Evolutionary conservation across 1,284 basidiomycete species (phyloP), one percentile per base, ranked within the genome.

Genomic region (Vanrija sp.): DNA sequence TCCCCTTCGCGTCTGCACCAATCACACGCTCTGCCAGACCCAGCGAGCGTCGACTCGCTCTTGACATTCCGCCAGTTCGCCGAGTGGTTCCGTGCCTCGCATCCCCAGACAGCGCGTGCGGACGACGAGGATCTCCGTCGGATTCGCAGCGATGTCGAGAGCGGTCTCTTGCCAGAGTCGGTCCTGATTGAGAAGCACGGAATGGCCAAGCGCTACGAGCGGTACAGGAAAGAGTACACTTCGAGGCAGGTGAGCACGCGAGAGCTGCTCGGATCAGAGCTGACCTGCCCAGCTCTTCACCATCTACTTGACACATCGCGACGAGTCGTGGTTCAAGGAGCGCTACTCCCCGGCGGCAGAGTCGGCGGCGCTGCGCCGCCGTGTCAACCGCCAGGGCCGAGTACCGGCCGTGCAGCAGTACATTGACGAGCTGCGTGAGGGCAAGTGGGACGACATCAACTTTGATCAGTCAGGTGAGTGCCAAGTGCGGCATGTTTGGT

Each of bases 301-400:
- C 55, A 87, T 95, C 81, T 94, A 90, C 81, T 86, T 94, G 45
- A 88, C 90, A 72, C 91, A 94, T 78, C 84, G 86, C 75, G 87
- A 88, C 70, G 89, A 89, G 19, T 86, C 88, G 9, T 97, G 93
- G 93, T 96, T 95, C 79, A 84, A 85, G 58, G 93, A 97, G 80
- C 90, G 90, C 74, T 97, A 97, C 78, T 88, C 89, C 54, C 86
- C 86, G 51, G 75, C 83, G 19, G 78, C 83, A 47, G 87, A 89
- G 65, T 83, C 82, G 67, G 80, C 82, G 51, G 80, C 81, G 45
- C 78, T 91, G 69, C 85, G 93, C 63, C 80, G 80, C 58, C 82
- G 89, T 64, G 83, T 91, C 57, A 84, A 87, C 73, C 86, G 84
- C 72, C 85, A 88, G 65, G 91, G 89, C 7, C 88, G 90, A 83